phyloP scores from a whole-genome alignment of 2,329 filamentous ascomycete species.

The Elsinoe batatas region DNA sequence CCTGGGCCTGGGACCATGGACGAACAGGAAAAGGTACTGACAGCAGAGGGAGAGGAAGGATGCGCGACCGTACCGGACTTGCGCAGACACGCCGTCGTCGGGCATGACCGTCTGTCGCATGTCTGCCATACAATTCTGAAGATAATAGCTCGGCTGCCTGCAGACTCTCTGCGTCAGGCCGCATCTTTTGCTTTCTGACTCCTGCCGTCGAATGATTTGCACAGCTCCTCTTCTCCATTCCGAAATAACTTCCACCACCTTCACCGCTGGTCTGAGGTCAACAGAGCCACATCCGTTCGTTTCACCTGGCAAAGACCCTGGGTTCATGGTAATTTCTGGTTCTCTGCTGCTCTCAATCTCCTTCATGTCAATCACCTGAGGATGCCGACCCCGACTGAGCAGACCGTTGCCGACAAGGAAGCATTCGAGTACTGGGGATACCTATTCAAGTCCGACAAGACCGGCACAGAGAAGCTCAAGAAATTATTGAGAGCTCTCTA shows the following conservation, averaged over 20 bases:
- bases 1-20: too few species aligned
- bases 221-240: neutral
- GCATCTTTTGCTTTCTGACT: neutral
- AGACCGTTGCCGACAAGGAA: slow-evolving; percentile 28
- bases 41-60: neutral
- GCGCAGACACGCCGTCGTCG: neutral
- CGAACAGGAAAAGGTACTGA: neutral
- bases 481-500: slow-evolving; percentile 38
- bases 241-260: neutral
- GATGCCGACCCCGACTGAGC: slow-evolving; percentile 16
- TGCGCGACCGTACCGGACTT: neutral
- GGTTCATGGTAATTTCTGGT: neutral
- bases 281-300: neutral
- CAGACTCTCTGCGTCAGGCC: neutral
- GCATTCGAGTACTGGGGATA: slow-evolving; percentile 43
- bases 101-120: slow-evolving; percentile 1
- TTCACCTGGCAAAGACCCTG: neutral
- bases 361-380: neutral
- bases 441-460: slow-evolving; percentile 42
- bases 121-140: neutral
- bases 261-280: slow-evolving; percentile 13
- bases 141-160: neutral
- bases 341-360: neutral
- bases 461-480: slow-evolving; percentile 38
- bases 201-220: slow-evolving; percentile 2